These are phyloP conservation scores for Trebouxia sp. DNA, from an alignment of 139 green algal species.

Conservation along the genomic window DNA sequence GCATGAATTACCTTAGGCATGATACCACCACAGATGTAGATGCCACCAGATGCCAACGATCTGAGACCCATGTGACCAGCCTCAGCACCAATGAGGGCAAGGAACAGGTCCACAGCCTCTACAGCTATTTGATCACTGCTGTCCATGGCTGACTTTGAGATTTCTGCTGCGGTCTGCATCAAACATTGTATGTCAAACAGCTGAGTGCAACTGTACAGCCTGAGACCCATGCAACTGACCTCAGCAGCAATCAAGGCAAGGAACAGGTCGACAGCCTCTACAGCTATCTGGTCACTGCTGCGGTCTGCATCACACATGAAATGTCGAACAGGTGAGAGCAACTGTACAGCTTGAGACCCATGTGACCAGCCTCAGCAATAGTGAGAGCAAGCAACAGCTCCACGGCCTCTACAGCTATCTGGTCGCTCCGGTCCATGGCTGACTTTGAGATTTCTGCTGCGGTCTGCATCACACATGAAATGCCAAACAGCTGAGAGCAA, in stretches of 20 bases:
- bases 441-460: conserved; percentile 59
- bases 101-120: conserved; percentile 90
- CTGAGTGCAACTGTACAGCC: conserved; percentile 2
- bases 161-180: conserved; percentile 41
- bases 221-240: conserved; percentile 81
- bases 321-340: too few relatives aligned
- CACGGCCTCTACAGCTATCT: conserved; percentile 74
- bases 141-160: conserved; percentile 64
- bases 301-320: too few relatives aligned
- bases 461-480: conserved; percentile 13
- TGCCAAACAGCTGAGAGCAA: not conserved
- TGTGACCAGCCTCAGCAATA: conserved; percentile 82
- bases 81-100: conserved; percentile 86
- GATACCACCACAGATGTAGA: conserved; percentile 92
- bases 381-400: conserved; percentile 90
- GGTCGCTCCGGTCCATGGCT: conserved; percentile 60
- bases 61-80: conserved; percentile 86
- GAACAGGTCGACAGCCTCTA: conserved; percentile 88
- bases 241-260: conserved; percentile 84
- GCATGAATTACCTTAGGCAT: conserved; percentile 62
- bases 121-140: conserved; percentile 61
- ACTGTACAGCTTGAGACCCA: conserved; percentile 79
- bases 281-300: conserved; percentile 55
- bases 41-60: conserved; percentile 75
- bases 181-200: not conserved